Base-by-base conservation (phyloP, 2,329 filamentous ascomycete genomes). In the Stagonosporopsis tanaceti region DNA sequence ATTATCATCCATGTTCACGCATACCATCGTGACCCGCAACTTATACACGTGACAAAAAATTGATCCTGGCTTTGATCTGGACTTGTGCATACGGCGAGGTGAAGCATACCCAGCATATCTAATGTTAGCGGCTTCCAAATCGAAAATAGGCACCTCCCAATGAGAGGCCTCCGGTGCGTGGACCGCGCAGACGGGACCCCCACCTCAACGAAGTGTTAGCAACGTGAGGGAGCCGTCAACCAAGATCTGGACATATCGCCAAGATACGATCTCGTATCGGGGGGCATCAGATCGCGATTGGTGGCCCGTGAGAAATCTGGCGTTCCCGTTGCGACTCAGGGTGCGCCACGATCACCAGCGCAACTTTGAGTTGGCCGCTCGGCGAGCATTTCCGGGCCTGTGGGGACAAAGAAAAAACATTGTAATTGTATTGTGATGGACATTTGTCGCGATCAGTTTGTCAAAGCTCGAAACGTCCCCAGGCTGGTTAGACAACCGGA, bases 201-300 rank as follows among this genome's bases (percentile, higher is more conserved):
- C 44, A 17, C 41, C 28, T 22, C 24, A 25, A 45, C 50, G 15
- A 6, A 14, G 25, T 32, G 39, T 32, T 27, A 15, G 22, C 40
- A 44, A 32, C 20, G 27, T 28, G 28, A 28, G 12, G 11, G 20
- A 32, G 12, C 9, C 30, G 35, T 32, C 20, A 12, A 53, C 14
- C 32, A 48, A 53, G 54, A 45, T 53, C 39, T 24, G 30, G n/a
- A 14, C 28, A 22, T 25, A 53, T 57, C 48, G 54, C 45, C 54
- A 53, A 57, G 48, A 14, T 24, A 6, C 11, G 37, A 57, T 57
- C 53, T 51, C 53, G 47, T 51, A 57, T 52, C 42, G 47, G 24
- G 25, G 3, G 5, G 17, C 30, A 14, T 41, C 14, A 44, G 54
- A 57, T 57, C 48, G 39, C 34, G 44, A 15, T 5, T 42, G 27